Percentiles rank a stretch among this genome's conserved stretches.
These are phyloP conservation scores for Dalbergia oliveri DNA, from an alignment of 306 rosid genomes.

Conservation along the genomic window DNA sequence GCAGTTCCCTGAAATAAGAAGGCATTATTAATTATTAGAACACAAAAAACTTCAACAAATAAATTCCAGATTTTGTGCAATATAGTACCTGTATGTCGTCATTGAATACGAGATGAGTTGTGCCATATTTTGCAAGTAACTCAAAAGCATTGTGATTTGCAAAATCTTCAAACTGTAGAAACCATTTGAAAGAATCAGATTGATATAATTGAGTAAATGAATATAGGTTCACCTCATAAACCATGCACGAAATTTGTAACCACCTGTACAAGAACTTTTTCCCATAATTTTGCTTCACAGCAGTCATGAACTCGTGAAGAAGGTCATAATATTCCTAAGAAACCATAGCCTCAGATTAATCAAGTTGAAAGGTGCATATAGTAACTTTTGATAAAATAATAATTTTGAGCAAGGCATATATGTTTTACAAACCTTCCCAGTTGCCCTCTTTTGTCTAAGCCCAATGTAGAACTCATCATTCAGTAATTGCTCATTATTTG, in stretches of 20 bases:
- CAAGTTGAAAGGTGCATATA: slow-evolving; percentile 2
- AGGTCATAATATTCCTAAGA: slow-evolving; percentile 88
- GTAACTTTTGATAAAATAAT: slow-evolving; percentile 26
- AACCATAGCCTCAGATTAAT: slow-evolving; percentile 42
- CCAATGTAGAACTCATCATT: slow-evolving; percentile 94
- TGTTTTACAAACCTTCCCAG: slow-evolving; percentile 81
- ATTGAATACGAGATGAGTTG: slow-evolving; percentile 90
- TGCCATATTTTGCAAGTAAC: slow-evolving; percentile 82
- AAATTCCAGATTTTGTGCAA: slow-evolving; percentile 1
- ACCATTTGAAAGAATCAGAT: slow-evolving; percentile 44
- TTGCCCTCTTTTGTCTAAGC: slow-evolving; percentile 89
- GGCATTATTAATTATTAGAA: slow-evolving; percentile 13
- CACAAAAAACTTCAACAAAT: slow-evolving; percentile 13
- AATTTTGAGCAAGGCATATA: slow-evolving; percentile 38
- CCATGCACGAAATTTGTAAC: slow-evolving; percentile 43
- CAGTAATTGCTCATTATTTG: slow-evolving; percentile 89
- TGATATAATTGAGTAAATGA: slow-evolving; percentile 21
- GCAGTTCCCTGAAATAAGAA: slow-evolving; percentile 85
- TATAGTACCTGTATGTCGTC: slow-evolving; percentile 88
- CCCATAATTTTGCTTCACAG: slow-evolving; percentile 99
- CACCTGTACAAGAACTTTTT: slow-evolving; percentile 94
- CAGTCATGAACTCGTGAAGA: slow-evolving; percentile 89
- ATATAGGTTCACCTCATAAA: slow-evolving; percentile 19
- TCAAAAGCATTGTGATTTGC: slow-evolving; percentile 99
- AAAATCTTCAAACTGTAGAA: slow-evolving; percentile 91